phyloP scores from a whole-genome alignment of 148 eudicot species.

The Rhododendron ferrugineum region DNA sequence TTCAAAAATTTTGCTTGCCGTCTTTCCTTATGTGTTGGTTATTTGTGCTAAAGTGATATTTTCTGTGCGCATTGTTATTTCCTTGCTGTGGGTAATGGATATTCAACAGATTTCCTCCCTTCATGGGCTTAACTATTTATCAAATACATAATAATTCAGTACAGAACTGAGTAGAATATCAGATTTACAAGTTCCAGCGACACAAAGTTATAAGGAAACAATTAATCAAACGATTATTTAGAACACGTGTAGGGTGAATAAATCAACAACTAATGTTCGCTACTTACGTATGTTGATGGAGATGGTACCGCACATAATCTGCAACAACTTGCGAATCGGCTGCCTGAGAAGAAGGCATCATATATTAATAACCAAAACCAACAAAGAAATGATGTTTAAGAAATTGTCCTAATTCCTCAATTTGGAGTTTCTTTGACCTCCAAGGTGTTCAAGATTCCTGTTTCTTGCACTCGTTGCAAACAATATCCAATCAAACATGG shows the following conservation, averaged over 20 bases:
- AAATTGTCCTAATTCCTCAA: not conserved
- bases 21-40: not conserved
- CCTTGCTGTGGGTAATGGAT: not conserved
- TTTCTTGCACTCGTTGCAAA: not conserved
- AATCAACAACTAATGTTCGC: slow-evolving; percentile 16
- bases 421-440: not conserved
- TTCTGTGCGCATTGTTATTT: not conserved
- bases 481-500: not conserved
- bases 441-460: no score
- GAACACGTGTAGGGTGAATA: not conserved
- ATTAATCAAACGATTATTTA: not conserved
- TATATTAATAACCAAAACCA: not conserved
- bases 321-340: slow-evolving; percentile 94
- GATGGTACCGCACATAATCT: slow-evolving; percentile 92
- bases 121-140: not conserved
- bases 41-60: not conserved
- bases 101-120: not conserved
- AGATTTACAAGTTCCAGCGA: not conserved
- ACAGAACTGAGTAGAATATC: not conserved
- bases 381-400: not conserved
- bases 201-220: not conserved
- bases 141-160: not conserved
- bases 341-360: slow-evolving; percentile 50
- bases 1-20: no score
- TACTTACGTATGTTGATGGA: slow-evolving; percentile 97